Evolutionary conservation across 805 yeast genomes (phyloP), one percentile per base, ranked within the genome.

Genomic region (Hagleromyces aurorensis): DNA sequence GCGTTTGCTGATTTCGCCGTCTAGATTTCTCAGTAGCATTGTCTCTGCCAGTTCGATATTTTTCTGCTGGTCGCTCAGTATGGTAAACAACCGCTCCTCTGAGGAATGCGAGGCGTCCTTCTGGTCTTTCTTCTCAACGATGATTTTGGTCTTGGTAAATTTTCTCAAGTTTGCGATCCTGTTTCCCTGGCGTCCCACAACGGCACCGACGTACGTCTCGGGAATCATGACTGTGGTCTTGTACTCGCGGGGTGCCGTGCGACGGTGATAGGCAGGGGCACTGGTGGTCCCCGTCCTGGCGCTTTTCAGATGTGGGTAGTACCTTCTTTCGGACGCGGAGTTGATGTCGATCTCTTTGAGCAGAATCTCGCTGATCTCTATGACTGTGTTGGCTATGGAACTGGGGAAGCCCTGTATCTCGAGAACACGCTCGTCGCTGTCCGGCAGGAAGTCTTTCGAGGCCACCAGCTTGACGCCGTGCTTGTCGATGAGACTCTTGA

Each of bases 141-240:
- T 72, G 50, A 86, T 83, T 22, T 75, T 70, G 21, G 94, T 86
- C 22, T 86, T 87, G 27, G 86, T 72, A 19, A 68, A 68, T 44
- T 79, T 74, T 45, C 95, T 70, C 29, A 86, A 78, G 38, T 86
- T 93, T 55, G 81, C 91, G 43, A 86, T 84, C 59, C 93, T 72
- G 16, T 82, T 63, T 21, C 95, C 95, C 41, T 78, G 75, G 43
- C 79, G 78, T 36, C 96, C 96, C 45, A 86, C 83, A 32, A 86
- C 65, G 29, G 94, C 89, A 23, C 96, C 96, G 25, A 86, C 94
- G 61, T 76, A 75, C 37, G 76, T 83, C 42, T 79, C 77, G 21
- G 93, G 84, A 50, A 84, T 79, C 16, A 41, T 30, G 6, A 50
- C 42, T 9, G 36, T 34, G 3, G 40, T 31, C 23, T 36, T 43